Base-by-base conservation (phyloP, 1,284 basidiomycete genomes). In the Trichosporon coremiiforme region DNA sequence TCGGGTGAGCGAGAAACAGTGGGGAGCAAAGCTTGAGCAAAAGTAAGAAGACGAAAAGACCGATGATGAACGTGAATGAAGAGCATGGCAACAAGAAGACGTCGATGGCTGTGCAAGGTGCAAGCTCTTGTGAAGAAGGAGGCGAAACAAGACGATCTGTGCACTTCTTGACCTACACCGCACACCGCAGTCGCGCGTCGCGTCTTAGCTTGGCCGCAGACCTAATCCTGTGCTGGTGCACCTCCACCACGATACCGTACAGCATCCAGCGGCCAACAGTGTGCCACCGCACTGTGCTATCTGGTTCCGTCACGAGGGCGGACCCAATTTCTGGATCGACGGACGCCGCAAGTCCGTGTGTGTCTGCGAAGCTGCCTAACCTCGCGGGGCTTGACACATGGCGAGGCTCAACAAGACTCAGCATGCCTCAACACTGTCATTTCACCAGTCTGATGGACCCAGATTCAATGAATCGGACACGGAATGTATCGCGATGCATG, bases 41-140 rank as follows among this genome's bases (percentile, higher is more conserved):
- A 57, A 17, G 55, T 57, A 17, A 31, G 25, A 57, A 57, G 36
- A 38, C 36, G 15, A 33, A 60, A 22, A 17, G 3, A 29, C 53
- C 9, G 55, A 31, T 57, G 29, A 8, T 60, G 57, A 60, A 29
- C 33, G 33, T n/a, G n/a, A n/a, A n/a, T 25, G 22, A 60, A 60
- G 55, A 57, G 29, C 29, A 17, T 31, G 17, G 55, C 29, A 15
- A 31, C 25, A 57, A n/a, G 57, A n/a, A 35, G 29, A 17, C 20
- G n/a, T 1, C 57, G 15, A 60, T 33, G 9, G 57, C 57, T 60
- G 57, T 60, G 57, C 57, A 60, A 33, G n/a, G 55, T 29, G 25
- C n/a, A n/a, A n/a, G n/a, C n/a, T n/a, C n/a, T 31, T 35, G 29
- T 33, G 57, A 60, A 60, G 57, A 53, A 53, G 5, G 47, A 60